phyloP scores from a whole-genome alignment of 192 early-diverging fungal genomes.

The Phycomyces nitens region DNA sequence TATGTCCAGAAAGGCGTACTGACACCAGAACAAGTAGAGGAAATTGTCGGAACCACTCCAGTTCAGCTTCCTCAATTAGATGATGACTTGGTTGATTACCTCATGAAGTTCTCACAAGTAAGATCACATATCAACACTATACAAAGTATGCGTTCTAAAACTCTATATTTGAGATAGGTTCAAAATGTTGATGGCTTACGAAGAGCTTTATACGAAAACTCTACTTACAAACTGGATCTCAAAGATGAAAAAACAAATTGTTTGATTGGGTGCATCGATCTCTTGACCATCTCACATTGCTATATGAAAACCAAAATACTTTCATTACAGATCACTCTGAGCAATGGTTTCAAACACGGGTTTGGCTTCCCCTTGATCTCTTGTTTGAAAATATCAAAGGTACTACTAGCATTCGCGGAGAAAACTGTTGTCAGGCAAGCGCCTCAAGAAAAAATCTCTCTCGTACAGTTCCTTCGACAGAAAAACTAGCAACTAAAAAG shows the following conservation, averaged over 20 bases:
- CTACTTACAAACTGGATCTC: slow-evolving; percentile 1
- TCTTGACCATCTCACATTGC: slow-evolving; percentile 3
- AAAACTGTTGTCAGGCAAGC: neutral
- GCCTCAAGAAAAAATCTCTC: neutral
- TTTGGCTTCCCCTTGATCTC: neutral
- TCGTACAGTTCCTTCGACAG: neutral
- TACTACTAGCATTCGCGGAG: neutral
- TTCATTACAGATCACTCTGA: neutral
- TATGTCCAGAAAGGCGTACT: too few relatives aligned
- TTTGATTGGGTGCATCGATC: slow-evolving; percentile 1
- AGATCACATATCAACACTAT: slow-evolving; percentile 1
- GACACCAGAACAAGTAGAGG: too few relatives aligned
- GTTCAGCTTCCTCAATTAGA: too few relatives aligned
- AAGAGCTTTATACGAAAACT: neutral
- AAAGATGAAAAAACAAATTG: slow-evolving; percentile 3
- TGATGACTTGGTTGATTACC: too few relatives aligned
- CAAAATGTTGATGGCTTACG: neutral
- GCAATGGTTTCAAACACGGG: slow-evolving; percentile 1
- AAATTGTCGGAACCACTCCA: too few relatives aligned
- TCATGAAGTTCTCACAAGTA: slow-evolving; percentile 6
- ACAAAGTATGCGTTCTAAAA: slow-evolving; percentile 4
- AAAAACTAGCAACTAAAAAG: slow-evolving; percentile 8
- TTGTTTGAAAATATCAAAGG: neutral
- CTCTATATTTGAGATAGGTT: slow-evolving; percentile 2
- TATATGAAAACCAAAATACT: slow-evolving; percentile 3